Evolutionary conservation across 2,329 filamentous ascomycete species (phyloP), one percentile per base, ranked within the genome.

Genomic region (Fusarium veterinarium): DNA sequence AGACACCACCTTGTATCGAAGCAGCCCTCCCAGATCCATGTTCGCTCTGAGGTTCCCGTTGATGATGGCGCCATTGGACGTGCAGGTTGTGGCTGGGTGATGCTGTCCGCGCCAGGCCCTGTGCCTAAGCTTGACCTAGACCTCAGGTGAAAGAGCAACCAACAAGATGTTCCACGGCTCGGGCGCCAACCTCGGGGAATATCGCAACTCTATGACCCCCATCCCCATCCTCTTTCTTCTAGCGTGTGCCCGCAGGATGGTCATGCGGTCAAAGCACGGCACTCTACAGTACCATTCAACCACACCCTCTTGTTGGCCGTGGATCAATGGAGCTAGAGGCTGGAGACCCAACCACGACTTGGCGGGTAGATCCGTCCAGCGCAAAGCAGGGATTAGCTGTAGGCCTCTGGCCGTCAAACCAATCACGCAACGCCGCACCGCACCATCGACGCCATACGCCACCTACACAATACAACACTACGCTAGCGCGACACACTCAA

Each of bases 351-450:
- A 76, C 72, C 73, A 72, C 41, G 46, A 64, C 63, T 70, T 67
- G 72, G 71, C 75, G 75, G 75, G 74, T 77, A 77, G 75, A 77
- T 77, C 75, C 75, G 75, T 60, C 52, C 46, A 71, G 67, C 64
- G 51, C 57, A 68, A 74, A 73, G 53, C 65, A 75, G 63, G 72
- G 69, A 69, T 73, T 59, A 55, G 57, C 52, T 67, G 58, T 52
- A 23, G 63, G 45, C 45, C 48, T 56, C 25, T 63, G 41, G 20
- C 35, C 55, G 45, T 17, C 28, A 56, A 44, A 35, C 46, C 60
- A 70, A 69, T 70, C 60, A 69, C 31, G n/a, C 37, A 33, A 38
- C 46, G 38, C 25, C 8, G 30, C 65, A 41, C 42, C 31, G 25
- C 65, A 68, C 64, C 60, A 64, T 37, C 64, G 67, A 40, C 16